These are phyloP conservation scores for Alternaria incomplexa DNA, from an alignment of 2,329 filamentous ascomycete genomes.

Conservation along the genomic window DNA sequence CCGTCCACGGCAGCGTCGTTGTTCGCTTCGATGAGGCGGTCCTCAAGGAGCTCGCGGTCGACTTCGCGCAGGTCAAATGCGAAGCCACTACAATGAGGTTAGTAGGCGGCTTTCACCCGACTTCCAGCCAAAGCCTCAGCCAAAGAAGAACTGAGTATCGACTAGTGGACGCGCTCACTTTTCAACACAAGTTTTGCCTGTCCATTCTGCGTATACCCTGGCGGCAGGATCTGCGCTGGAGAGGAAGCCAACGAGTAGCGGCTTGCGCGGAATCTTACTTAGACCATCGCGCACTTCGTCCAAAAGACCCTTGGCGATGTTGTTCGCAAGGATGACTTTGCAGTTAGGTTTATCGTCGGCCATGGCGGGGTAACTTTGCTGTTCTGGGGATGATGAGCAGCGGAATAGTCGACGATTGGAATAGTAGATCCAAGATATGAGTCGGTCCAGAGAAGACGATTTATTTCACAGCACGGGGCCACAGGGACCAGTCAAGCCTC, in stretches of 20 bases:
- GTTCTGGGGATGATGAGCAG: background rate
- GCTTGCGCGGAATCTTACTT: constrained; percentile 72
- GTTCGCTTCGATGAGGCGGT: constrained; percentile 85
- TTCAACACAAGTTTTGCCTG: constrained; percentile 92
- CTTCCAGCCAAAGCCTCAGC: background rate
- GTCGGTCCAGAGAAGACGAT: background rate
- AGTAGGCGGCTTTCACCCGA: background rate
- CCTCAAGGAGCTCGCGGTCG: constrained; percentile 87
- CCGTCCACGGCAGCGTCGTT: constrained; percentile 76
- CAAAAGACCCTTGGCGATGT: constrained; percentile 82
- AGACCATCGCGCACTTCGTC: constrained; percentile 79
- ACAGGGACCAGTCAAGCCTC: background rate
- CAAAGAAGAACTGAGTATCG: background rate
- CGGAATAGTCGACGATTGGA: background rate
- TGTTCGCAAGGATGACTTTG: constrained; percentile 90
- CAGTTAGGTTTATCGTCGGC: constrained; percentile 62
- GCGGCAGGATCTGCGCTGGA: constrained; percentile 92
- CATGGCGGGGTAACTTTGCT: constrained; percentile 36
- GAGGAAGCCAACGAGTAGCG: constrained; percentile 87
- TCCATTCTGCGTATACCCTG: constrained; percentile 95
- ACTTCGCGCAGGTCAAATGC: constrained; percentile 84
- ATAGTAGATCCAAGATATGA: background rate
- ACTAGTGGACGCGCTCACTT: constrained; percentile 70
- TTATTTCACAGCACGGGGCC: background rate
- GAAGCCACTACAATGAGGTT: constrained; percentile 71